phyloP scores from a whole-genome alignment of 768 basidiomycete species.

The Boletus pseudopeckii region DNA sequence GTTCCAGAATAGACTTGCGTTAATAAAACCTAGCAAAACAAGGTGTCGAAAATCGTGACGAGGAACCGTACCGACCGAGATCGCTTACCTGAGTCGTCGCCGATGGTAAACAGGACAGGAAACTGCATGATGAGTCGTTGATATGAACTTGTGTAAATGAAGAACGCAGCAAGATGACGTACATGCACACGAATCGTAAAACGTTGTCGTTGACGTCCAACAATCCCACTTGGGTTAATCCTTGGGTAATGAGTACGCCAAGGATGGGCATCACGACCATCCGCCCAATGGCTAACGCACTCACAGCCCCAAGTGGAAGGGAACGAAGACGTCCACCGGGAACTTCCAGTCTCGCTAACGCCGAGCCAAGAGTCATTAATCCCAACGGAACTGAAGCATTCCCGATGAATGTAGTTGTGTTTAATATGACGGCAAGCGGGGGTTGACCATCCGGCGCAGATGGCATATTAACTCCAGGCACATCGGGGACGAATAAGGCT shows the following conservation, averaged over 20 bases:
- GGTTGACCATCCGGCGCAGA: conserved; percentile 64
- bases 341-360: conserved; percentile 55
- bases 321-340: conserved; percentile 44
- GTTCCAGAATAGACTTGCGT: conserved; percentile 68
- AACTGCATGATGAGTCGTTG: conserved; percentile 32
- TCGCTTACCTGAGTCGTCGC: conserved; percentile 52
- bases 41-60: background rate
- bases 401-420: conserved; percentile 57
- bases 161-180: conserved; percentile 24
- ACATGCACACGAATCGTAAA: conserved; percentile 68
- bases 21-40: conserved; percentile 46
- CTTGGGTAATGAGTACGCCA: conserved; percentile 55
- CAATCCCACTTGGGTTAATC: conserved; percentile 45
- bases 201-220: conserved; percentile 54
- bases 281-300: conserved; percentile 49
- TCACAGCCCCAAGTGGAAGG: conserved; percentile 52
- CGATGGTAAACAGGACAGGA: conserved; percentile 59
- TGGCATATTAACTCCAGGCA: conserved; percentile 43
- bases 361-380: conserved; percentile 58
- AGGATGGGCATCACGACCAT: conserved; percentile 57
- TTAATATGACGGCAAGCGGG: conserved; percentile 58
- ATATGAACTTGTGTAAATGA: background rate
- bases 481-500: conserved; percentile 50
- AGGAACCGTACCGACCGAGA: background rate
- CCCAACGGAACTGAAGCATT: conserved; percentile 62